phyloP scores from a whole-genome alignment of 1,284 basidiomycete genomes.

The Ceratobasidium sp. region DNA sequence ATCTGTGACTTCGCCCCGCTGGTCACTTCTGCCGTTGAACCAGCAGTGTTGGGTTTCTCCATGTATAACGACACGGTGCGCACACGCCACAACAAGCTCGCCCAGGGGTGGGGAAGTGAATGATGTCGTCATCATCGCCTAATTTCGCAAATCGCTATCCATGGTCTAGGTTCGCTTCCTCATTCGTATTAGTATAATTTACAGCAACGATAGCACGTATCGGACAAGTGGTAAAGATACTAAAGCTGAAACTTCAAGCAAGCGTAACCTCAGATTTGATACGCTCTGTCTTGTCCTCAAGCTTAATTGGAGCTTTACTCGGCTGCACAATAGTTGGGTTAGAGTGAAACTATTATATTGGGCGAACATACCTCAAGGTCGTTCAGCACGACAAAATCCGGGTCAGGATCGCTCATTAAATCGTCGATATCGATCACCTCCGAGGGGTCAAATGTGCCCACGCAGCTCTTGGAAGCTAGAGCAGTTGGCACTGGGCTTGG shows the following conservation, averaged over 20 bases:
- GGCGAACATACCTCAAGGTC: constrained; percentile 6
- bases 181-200: too few relatives aligned
- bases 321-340: neutral
- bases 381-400: constrained; percentile 26
- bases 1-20: too few relatives aligned
- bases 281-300: neutral
- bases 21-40: too few relatives aligned
- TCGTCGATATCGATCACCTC: constrained; percentile 35
- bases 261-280: constrained; percentile 1
- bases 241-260: neutral
- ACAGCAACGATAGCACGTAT: too few relatives aligned
- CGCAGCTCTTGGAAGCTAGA: neutral
- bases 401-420: constrained; percentile 9
- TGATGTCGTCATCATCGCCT: too few relatives aligned
- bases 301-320: neutral
- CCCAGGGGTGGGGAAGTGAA: too few relatives aligned
- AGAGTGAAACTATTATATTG: too few relatives aligned
- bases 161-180: too few relatives aligned
- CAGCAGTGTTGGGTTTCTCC: too few relatives aligned
- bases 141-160: too few relatives aligned
- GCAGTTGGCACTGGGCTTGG: neutral
- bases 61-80: too few relatives aligned
- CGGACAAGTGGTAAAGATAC: neutral
- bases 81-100: too few relatives aligned
- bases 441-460: neutral